A percentile compares a stretch with the other conserved stretches of the same genome.
These are phyloP conservation scores for Russula sp. DNA, from an alignment of 768 basidiomycete species.

Conservation along the genomic window DNA sequence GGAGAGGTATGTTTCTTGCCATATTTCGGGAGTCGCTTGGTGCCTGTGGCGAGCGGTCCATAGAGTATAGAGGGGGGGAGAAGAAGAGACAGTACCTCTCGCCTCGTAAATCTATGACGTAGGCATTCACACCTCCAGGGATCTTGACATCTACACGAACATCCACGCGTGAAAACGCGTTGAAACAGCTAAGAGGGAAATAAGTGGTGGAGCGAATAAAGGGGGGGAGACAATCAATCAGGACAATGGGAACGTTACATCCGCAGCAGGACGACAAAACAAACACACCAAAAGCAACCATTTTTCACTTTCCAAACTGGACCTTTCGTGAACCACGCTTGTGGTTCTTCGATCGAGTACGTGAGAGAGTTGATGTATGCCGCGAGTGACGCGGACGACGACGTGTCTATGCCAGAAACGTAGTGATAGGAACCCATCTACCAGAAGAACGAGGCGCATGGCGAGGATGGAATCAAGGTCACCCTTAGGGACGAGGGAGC, in stretches of 20 bases:
- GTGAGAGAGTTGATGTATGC: slow-evolving; percentile 99
- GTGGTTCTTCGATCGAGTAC: slow-evolving; percentile 85
- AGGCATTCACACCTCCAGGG: slow-evolving; percentile 92
- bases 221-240: neutral
- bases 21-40: slow-evolving; percentile 84
- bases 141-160: slow-evolving; percentile 98
- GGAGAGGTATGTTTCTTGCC: slow-evolving; percentile 97
- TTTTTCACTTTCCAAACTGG: slow-evolving; percentile 85
- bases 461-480: neutral
- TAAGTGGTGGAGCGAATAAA: neutral
- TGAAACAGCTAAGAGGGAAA: slow-evolving; percentile 65
- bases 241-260: neutral
- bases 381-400: slow-evolving; percentile 93
- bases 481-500: too few relatives aligned
- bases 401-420: slow-evolving; percentile 97
- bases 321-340: slow-evolving; percentile 87
- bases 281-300: slow-evolving; percentile 83
- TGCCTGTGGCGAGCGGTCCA: slow-evolving; percentile 42
- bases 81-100: slow-evolving; percentile 58
- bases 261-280: neutral
- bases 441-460: neutral
- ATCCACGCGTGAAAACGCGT: slow-evolving; percentile 95
- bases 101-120: slow-evolving; percentile 88
- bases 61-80: neutral
- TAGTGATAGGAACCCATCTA: slow-evolving; percentile 97